Conservation (phyloP, 805 yeast species). For the Lachancea fermentati region DNA sequence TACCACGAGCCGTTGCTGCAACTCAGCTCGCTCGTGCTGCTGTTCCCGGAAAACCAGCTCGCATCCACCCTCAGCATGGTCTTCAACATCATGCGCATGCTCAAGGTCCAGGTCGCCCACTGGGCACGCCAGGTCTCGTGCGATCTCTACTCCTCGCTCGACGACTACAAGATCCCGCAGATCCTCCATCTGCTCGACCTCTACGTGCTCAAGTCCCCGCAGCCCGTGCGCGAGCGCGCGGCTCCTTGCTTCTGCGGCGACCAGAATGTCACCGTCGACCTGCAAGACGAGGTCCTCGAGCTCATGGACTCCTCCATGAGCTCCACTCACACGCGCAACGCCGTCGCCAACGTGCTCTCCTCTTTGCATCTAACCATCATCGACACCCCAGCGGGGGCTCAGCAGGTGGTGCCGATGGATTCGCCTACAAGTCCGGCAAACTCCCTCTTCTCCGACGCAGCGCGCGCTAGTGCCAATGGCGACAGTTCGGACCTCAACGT, state of each 20-base stretch:
- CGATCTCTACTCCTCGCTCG: constrained; percentile 8
- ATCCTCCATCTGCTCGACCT: constrained; percentile 8
- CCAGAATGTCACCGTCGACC: constrained; percentile 1
- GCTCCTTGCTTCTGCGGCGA: constrained; percentile 3
- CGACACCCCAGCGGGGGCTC: neutral
- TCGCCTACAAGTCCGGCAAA: neutral
- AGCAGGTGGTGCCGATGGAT: neutral
- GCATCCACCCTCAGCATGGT: constrained; percentile 6
- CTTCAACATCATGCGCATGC: constrained; percentile 6
- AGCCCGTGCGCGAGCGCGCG: constrained; percentile 3
- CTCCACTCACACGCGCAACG: constrained; percentile 2
- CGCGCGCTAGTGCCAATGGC: neutral
- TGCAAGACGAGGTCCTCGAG: constrained; percentile 2
- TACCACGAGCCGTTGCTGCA: constrained; percentile 9
- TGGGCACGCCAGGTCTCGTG: constrained; percentile 7
- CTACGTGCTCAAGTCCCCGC: constrained; percentile 4
- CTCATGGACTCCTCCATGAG: constrained; percentile 3
- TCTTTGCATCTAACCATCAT: neutral
- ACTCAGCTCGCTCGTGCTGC: constrained; percentile 9
- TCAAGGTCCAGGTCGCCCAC: constrained; percentile 3
- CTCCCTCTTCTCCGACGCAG: neutral
- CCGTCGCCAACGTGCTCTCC: neutral
- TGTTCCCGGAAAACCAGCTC: constrained; percentile 8
- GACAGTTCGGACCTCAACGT: neutral
- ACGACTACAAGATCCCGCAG: constrained; percentile 11